Conservation (phyloP, 164 flowering plant species). For the Saururus chinensis region DNA sequence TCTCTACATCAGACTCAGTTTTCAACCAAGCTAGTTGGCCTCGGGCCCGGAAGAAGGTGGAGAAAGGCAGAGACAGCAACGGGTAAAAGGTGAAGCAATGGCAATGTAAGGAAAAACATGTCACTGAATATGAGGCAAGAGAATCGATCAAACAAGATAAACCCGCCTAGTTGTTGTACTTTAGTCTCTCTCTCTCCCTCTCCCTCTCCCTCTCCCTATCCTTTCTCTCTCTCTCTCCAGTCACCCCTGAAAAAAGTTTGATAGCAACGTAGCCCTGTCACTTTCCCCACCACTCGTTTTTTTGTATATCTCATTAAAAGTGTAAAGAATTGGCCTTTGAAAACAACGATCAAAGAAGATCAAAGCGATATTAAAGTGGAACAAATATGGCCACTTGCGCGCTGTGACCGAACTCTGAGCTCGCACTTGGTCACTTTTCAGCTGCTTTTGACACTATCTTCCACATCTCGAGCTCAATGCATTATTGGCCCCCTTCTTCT, state of each 20-base stretch:
- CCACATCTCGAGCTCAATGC: too few relatives aligned
- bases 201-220: constrained; percentile 4
- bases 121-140: constrained; percentile 33
- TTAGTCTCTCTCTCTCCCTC: neutral
- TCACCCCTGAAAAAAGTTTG: constrained; percentile 23
- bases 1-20: too few relatives aligned
- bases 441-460: too few relatives aligned
- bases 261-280: constrained; percentile 49
- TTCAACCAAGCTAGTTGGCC: too few relatives aligned
- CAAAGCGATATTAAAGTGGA: neutral
- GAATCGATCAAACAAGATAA: neutral
- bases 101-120: constrained; percentile 25
- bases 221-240: neutral
- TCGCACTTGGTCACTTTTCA: too few relatives aligned
- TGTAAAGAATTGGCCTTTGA: neutral
- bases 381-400: neutral
- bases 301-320: neutral
- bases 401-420: too few relatives aligned
- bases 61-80: too few relatives aligned
- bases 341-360: neutral
- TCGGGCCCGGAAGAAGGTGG: too few relatives aligned
- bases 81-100: neutral
- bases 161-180: neutral
- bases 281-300: constrained; percentile 52
- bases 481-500: too few relatives aligned